phyloP scores from a whole-genome alignment of 192 early-diverging fungal species.

The Endogone sp. region DNA sequence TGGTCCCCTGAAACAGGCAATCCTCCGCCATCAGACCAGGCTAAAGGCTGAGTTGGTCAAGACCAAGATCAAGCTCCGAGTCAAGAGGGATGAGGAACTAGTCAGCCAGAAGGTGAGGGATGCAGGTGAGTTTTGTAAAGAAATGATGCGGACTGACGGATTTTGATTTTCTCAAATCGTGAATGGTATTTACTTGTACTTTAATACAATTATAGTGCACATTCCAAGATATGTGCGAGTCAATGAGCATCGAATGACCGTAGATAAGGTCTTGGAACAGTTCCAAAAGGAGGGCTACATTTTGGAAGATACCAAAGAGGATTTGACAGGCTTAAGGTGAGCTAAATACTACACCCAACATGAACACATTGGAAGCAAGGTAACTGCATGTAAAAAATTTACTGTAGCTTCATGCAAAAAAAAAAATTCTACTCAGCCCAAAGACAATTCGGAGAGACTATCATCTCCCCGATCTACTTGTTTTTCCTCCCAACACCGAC shows the following conservation, averaged over 20 bases:
- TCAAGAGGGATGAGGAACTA: constrained; percentile 65
- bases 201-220: constrained; percentile 29
- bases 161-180: too few species aligned
- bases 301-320: constrained; percentile 29
- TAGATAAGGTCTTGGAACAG: constrained; percentile 60
- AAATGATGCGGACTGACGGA: too few species aligned
- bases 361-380: too few species aligned
- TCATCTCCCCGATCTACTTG: constrained; percentile 44
- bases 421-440: constrained; percentile 9
- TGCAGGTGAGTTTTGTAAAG: constrained; percentile 43
- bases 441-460: constrained; percentile 20
- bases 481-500: constrained; percentile 84
- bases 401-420: too few species aligned
- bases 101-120: constrained; percentile 53
- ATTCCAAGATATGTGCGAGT: constrained; percentile 87
- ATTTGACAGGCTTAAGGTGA: constrained; percentile 23
- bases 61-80: constrained; percentile 67
- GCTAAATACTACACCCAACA: constrained; percentile 13
- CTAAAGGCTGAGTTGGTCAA: constrained; percentile 76
- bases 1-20: constrained; percentile 56
- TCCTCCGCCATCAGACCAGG: constrained; percentile 61
- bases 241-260: constrained; percentile 72
- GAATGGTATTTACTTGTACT: background rate
- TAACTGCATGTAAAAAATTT: too few species aligned
- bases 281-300: constrained; percentile 59